These are phyloP conservation scores for Teratosphaeria epicoccoides DNA, from an alignment of 2,329 filamentous ascomycete genomes.

Conservation along the genomic window DNA sequence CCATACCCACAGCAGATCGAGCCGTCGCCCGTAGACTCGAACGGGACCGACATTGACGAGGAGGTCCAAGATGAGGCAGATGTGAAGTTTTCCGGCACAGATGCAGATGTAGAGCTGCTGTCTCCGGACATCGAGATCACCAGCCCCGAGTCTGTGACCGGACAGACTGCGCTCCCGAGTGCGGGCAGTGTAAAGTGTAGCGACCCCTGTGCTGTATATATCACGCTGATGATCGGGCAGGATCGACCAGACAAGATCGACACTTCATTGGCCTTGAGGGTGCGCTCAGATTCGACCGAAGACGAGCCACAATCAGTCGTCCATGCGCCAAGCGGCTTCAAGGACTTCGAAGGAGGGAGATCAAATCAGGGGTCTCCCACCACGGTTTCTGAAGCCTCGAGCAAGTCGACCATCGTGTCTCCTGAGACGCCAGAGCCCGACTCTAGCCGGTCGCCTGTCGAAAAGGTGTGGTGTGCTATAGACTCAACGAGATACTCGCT, in stretches of 20 bases:
- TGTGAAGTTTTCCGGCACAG: slow-evolving; percentile 16
- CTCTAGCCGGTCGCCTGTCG: slow-evolving; percentile 13
- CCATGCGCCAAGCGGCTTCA: slow-evolving; percentile 76
- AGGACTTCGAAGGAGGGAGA: slow-evolving; percentile 50
- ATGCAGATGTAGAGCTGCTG: slow-evolving; percentile 10
- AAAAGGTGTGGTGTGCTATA: slow-evolving; percentile 17
- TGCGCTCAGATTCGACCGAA: slow-evolving; percentile 44
- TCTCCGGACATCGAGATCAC: slow-evolving; percentile 25
- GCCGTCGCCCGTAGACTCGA: slow-evolving; percentile 75
- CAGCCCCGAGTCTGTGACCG: slow-evolving; percentile 18
- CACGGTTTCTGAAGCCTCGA: slow-evolving; percentile 8
- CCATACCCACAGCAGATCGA: slow-evolving; percentile 57
- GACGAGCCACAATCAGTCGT: slow-evolving; percentile 85
- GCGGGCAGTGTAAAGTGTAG: slow-evolving; percentile 18
- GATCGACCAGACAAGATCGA: slow-evolving; percentile 35
- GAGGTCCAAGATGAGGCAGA: slow-evolving; percentile 53
- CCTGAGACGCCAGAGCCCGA: slow-evolving; percentile 27
- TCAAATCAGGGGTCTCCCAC: slow-evolving; percentile 8
- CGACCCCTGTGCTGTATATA: slow-evolving; percentile 7
- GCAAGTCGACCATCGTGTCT: slow-evolving; percentile 23
- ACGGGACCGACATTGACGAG: slow-evolving; percentile 77
- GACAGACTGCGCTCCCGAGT: not conserved
- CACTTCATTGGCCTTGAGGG: slow-evolving; percentile 31
- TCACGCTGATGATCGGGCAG: slow-evolving; percentile 10
- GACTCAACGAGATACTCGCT: not conserved